Base-by-base conservation (phyloP, 495 filamentous ascomycete genomes). In the Penicillium samsonianum region DNA sequence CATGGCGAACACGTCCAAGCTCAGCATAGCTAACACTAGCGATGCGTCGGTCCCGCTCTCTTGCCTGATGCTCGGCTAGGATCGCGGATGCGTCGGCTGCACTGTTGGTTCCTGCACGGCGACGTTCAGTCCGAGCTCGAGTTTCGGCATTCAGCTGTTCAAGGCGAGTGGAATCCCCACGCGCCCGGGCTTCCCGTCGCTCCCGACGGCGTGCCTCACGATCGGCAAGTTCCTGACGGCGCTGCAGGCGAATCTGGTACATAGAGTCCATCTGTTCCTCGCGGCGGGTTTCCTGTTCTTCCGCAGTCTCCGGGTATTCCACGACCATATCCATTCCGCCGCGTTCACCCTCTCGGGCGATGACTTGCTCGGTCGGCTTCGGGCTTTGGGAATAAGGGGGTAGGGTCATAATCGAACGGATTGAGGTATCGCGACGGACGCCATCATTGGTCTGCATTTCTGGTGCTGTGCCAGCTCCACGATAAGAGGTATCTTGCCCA, bases 191-290 rank as follows among this genome's bases (percentile, higher is more conserved):
- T 62, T 90, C 86, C 46, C 82, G 76, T 38, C 88, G 73, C 58
- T 82, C 72, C 50, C 81, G 80, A 37, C 87, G 76, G 30, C 90
- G 81, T 53, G 87, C 82, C 53, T 96, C 90, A 6, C 92, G 85
- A 49, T 91, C 91, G 6, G 84, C 83, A 31, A 84, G 78, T 68
- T 96, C 89, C 40, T 80, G 78, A 33, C 92, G 85, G 43, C 94
- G 84, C 17, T 90, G 84, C 4, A 88, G 70, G 23, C 94, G 90
- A 44, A 98, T 90, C 66, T 96, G 90, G 72, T 96, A 98, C 23
- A 98, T 70, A 8, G 89, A 81, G 44, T 92, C 89, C 94, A 98
- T 98, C 65, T 98, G 88, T 31, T 89, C 85, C 54, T 98, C 92
- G n/a, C 94, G 81, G 35, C 91, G 77, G 2, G 69, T 71, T 65